Percentiles rank a stretch among this genome's conserved stretches.
Conservation (phyloP, 345 rosid species). For the Euphorbia peplus region DNA sequence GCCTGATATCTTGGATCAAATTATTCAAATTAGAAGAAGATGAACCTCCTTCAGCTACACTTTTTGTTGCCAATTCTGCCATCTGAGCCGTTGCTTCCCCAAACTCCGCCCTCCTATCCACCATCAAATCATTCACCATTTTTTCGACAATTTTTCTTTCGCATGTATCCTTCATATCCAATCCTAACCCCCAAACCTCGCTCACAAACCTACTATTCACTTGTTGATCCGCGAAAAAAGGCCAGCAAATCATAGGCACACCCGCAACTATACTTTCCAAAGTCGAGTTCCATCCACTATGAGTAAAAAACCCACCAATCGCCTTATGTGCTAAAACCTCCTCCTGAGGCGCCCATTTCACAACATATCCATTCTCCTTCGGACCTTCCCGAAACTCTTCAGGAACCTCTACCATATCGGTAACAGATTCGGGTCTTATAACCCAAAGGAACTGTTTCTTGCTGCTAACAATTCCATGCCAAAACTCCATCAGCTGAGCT, state of each 20-base stretch:
- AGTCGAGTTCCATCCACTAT: slow-evolving; percentile 77
- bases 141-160: slow-evolving; percentile 44
- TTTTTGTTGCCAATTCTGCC: slow-evolving; percentile 24
- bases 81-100: neutral
- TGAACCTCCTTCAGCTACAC: slow-evolving; percentile 33
- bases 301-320: slow-evolving; percentile 57
- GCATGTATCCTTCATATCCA: slow-evolving; percentile 64
- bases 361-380: slow-evolving; percentile 17
- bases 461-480: slow-evolving; percentile 24
- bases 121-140: slow-evolving; percentile 57
- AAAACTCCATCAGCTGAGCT: neutral
- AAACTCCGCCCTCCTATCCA: slow-evolving; percentile 39
- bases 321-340: slow-evolving; percentile 49
- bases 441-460: slow-evolving; percentile 44
- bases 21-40: slow-evolving; percentile 31
- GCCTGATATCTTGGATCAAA: neutral
- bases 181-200: slow-evolving; percentile 56
- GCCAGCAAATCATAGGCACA: neutral
- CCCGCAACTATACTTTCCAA: slow-evolving; percentile 35
- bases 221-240: slow-evolving; percentile 47
- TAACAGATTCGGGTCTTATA: slow-evolving; percentile 20
- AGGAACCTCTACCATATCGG: neutral
- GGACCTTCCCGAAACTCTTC: slow-evolving; percentile 27
- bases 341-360: slow-evolving; percentile 43
- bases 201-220: slow-evolving; percentile 53